Evolutionary conservation across 192 early-diverging fungal species (phyloP).

Genomic region (Podila horticola): DNA sequence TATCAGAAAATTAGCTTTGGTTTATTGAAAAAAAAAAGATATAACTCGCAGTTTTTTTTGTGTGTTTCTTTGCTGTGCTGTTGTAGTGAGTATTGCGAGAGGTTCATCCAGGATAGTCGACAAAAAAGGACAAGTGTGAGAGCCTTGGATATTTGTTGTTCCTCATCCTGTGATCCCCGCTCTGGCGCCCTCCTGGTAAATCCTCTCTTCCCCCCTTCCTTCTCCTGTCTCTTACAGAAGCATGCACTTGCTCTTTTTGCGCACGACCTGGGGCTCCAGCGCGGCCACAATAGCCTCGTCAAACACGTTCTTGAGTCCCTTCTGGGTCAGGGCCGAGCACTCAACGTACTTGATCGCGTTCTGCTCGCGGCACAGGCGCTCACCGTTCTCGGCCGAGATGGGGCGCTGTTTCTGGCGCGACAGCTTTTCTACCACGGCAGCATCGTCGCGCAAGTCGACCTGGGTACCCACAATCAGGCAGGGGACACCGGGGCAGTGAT

Average conservation of each 20-base stretch:
- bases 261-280: slow-evolving; percentile 85
- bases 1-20: background rate
- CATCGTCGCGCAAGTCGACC: slow-evolving; percentile 90
- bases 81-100: background rate
- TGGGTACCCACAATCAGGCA: slow-evolving; percentile 94
- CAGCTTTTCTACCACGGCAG: slow-evolving; percentile 81
- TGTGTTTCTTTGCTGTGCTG: no score
- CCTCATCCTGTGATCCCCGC: no score
- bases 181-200: no score
- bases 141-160: no score
- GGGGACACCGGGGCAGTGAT: slow-evolving; percentile 96
- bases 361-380: slow-evolving; percentile 84
- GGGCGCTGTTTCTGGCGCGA: slow-evolving; percentile 85
- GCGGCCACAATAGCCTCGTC: slow-evolving; percentile 98
- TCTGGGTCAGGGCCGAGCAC: slow-evolving; percentile 92
- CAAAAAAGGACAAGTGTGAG: background rate
- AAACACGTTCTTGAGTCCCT: slow-evolving; percentile 95
- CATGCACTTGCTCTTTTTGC: slow-evolving; percentile 84
- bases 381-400: slow-evolving; percentile 81
- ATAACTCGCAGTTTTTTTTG: no score
- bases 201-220: background rate
- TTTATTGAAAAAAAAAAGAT: background rate
- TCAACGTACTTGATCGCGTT: slow-evolving; percentile 94
- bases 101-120: slow-evolving; percentile 1
- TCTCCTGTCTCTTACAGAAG: slow-evolving; percentile 68